Conservation (phyloP, 202 grass and related monocot genomes). For the Bolboschoenoplectus hybrid region DNA sequence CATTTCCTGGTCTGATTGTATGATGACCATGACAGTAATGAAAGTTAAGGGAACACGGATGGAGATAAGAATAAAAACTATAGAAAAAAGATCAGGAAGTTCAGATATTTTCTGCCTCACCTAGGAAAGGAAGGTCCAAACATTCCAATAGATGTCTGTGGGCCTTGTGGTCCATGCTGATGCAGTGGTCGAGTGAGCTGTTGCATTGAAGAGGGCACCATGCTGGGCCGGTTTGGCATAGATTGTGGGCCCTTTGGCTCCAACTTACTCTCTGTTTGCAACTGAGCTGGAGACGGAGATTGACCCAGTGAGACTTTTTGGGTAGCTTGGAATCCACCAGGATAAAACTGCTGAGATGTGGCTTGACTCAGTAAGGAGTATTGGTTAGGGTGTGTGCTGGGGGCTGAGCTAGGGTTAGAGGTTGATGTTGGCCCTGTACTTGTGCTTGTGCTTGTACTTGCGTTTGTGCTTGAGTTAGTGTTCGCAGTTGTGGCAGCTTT, state of each 20-base stretch:
- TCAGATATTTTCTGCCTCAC: slow-evolving; percentile 9
- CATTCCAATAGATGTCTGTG: slow-evolving; percentile 24
- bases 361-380: slow-evolving; percentile 58
- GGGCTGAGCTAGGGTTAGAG: slow-evolving; percentile 32
- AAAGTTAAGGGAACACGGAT: not conserved
- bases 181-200: slow-evolving; percentile 33
- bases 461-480: slow-evolving; percentile 15
- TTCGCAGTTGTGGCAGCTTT: slow-evolving; percentile 21
- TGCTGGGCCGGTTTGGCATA: slow-evolving; percentile 46
- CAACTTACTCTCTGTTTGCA: slow-evolving; percentile 52
- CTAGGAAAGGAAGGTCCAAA: slow-evolving; percentile 34
- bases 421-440: slow-evolving; percentile 31
- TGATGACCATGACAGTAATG: not conserved
- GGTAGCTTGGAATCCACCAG: slow-evolving; percentile 44
- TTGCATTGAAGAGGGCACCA: slow-evolving; percentile 6
- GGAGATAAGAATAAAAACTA: not conserved
- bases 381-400: slow-evolving; percentile 50
- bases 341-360: slow-evolving; percentile 54
- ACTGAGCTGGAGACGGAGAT: slow-evolving; percentile 58
- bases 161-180: slow-evolving; percentile 15
- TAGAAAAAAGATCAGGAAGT: not conserved
- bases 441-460: not conserved
- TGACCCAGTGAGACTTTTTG: slow-evolving; percentile 48
- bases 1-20: slow-evolving; percentile 25
- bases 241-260: slow-evolving; percentile 58